These are phyloP conservation scores for Agrocybe pediades DNA, from an alignment of 768 basidiomycete species.

Conservation along the genomic window DNA sequence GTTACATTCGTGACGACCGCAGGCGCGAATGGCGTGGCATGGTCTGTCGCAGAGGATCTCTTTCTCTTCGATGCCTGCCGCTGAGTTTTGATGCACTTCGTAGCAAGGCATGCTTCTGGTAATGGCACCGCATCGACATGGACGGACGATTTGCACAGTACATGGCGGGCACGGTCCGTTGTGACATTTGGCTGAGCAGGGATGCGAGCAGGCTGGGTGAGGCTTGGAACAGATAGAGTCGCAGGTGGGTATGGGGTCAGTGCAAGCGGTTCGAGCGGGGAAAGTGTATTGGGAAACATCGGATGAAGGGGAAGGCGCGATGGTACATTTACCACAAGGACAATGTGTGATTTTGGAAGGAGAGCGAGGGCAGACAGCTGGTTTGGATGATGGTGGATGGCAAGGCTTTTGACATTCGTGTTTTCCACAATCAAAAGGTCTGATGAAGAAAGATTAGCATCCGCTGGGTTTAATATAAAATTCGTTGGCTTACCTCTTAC, in stretches of 20 bases:
- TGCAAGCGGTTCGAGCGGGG: conserved; percentile 55
- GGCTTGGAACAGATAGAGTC: conserved; percentile 63
- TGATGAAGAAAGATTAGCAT: conserved; percentile 23
- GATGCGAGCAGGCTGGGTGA: conserved; percentile 69
- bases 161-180: conserved; percentile 82
- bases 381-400: conserved; percentile 66
- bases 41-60: conserved; percentile 81
- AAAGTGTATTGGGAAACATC: conserved; percentile 32
- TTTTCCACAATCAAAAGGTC: conserved; percentile 72
- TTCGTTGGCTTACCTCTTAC: conserved; percentile 48
- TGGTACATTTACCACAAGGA: conserved; percentile 75
- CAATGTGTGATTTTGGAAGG: conserved; percentile 71
- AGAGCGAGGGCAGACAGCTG: conserved; percentile 71
- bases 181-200: conserved; percentile 74
- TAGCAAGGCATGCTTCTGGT: conserved; percentile 58
- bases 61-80: conserved; percentile 28
- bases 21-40: conserved; percentile 77
- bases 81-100: conserved; percentile 37
- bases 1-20: conserved; percentile 85
- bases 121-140: conserved; percentile 86
- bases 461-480: background rate
- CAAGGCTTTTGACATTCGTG: conserved; percentile 78
- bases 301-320: conserved; percentile 37
- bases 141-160: conserved; percentile 61
- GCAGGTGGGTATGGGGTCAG: conserved; percentile 84